A percentile compares a stretch with the other conserved stretches of the same genome.
These are phyloP conservation scores for Solanum chaucha DNA, from an alignment of 257 asterid genomes.

Conservation along the genomic window DNA sequence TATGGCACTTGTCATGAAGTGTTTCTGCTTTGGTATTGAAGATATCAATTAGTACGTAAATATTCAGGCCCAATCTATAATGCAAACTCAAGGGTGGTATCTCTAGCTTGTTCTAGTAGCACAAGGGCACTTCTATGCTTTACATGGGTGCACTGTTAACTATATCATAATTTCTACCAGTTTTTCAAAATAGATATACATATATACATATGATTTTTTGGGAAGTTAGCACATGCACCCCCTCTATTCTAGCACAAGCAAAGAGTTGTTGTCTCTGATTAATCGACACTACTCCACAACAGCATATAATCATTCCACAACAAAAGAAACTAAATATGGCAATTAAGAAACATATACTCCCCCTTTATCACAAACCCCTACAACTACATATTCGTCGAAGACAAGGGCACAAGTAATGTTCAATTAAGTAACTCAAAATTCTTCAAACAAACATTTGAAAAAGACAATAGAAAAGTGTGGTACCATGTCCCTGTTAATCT, in stretches of 20 bases:
- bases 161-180: too few species aligned
- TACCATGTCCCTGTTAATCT: slow-evolving; percentile 51
- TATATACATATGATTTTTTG: too few species aligned
- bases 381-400: neutral
- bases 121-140: too few species aligned
- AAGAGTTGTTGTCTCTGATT: neutral
- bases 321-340: neutral
- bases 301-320: too few species aligned
- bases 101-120: too few species aligned
- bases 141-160: too few species aligned
- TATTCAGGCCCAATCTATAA: neutral
- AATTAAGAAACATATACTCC: neutral
- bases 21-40: neutral
- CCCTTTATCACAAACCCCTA: neutral
- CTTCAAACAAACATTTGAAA: neutral
- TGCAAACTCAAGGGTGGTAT: neutral
- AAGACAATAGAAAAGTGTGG: slow-evolving; percentile 1
- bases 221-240: too few species aligned
- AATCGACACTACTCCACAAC: too few species aligned
- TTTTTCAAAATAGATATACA: too few species aligned
- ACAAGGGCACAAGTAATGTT: neutral
- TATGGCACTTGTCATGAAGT: neutral
- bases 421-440: neutral
- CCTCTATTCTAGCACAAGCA: neutral
- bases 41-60: neutral